Percentiles rank a stretch among this genome's conserved stretches.
Evolutionary conservation across 2,329 filamentous ascomycete genomes (phyloP).

Genomic region (Calonectria naviculata): DNA sequence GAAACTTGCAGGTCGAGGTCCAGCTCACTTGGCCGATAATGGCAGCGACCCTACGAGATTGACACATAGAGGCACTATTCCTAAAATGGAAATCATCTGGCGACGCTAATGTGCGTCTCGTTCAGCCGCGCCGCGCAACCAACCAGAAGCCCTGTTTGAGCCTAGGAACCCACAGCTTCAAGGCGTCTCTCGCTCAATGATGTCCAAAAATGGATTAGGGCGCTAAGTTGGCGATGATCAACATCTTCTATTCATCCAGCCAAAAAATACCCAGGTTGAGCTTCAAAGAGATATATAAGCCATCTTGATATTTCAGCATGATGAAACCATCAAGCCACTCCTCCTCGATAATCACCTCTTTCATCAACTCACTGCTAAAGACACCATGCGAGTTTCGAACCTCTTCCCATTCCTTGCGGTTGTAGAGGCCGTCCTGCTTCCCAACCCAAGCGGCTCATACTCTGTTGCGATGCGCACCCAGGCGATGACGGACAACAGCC

Average conservation of each 20-base stretch:
- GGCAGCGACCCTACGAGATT: constrained; percentile 32
- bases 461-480: constrained; percentile 39
- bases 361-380: background rate
- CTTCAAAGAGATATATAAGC: background rate
- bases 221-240: background rate
- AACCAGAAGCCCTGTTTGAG: background rate
- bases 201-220: constrained; percentile 5
- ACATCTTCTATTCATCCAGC: background rate
- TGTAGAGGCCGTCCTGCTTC: constrained; percentile 39
- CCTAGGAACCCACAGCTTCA: background rate
- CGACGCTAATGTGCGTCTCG: constrained; percentile 31
- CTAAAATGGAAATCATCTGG: constrained; percentile 30
- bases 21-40: constrained; percentile 26
- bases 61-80: constrained; percentile 14
- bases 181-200: constrained; percentile 28
- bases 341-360: background rate
- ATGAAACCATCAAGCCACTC: background rate
- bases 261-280: background rate
- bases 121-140: background rate
- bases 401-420: constrained; percentile 27
- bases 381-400: constrained; percentile 31
- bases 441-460: constrained; percentile 44
- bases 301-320: background rate
- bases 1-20: background rate
- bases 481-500: constrained; percentile 43